Conservation (phyloP, 1,139 yeast species). For the Suhomyces bolitotheri region DNA sequence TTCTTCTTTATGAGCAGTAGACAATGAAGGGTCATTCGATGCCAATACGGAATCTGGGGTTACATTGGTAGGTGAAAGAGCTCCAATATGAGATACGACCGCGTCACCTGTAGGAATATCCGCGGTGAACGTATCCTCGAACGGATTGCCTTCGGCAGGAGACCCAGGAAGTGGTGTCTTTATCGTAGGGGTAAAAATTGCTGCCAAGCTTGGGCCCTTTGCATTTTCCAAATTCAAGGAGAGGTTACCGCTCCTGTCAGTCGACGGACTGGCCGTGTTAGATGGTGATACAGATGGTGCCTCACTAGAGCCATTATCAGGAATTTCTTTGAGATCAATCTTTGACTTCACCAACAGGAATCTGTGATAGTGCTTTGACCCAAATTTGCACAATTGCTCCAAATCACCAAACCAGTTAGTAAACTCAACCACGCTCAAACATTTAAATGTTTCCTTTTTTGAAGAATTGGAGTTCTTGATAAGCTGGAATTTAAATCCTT, state of each 20-base stretch:
- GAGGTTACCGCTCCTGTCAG: constrained; percentile 5
- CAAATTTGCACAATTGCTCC: constrained; percentile 40
- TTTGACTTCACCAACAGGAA: constrained; percentile 37
- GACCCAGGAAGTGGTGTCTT: constrained; percentile 31
- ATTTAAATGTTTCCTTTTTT: constrained; percentile 42
- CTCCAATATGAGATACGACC: neutral
- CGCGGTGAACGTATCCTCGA: constrained; percentile 34
- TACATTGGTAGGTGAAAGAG: no score
- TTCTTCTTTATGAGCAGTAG: constrained; percentile 18
- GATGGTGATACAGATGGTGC: neutral
- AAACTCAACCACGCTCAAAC: constrained; percentile 34
- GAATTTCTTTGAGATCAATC: constrained; percentile 21
- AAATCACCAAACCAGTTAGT: constrained; percentile 42
- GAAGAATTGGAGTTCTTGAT: constrained; percentile 29
- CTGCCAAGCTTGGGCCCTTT: constrained; percentile 20
- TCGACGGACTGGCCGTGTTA: neutral
- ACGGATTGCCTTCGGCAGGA: constrained; percentile 37
- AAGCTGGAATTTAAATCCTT: constrained; percentile 38
- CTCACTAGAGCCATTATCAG: neutral
- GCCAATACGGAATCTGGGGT: neutral
- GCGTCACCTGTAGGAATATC: constrained; percentile 13
- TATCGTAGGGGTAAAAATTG: constrained; percentile 42
- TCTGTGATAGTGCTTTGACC: constrained; percentile 35
- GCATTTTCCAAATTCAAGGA: constrained; percentile 11
- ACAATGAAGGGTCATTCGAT: neutral